phyloP scores from a whole-genome alignment of 148 eudicot genomes.

The Chenopodium berlandieri region DNA sequence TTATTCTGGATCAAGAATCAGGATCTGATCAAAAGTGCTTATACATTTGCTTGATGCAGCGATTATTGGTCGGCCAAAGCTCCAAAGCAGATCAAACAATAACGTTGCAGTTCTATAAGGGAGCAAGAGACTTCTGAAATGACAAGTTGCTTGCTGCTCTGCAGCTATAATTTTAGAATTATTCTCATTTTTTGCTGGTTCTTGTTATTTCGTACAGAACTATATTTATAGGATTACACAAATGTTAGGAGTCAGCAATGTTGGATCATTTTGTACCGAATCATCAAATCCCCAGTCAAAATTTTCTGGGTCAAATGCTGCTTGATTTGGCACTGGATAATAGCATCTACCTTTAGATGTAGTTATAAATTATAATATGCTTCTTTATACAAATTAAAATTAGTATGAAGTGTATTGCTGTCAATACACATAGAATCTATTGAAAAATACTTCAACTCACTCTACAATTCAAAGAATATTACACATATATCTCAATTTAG shows the following conservation, averaged over 20 bases:
- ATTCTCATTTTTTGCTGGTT: background rate
- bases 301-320: background rate
- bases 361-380: too few species aligned
- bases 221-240: background rate
- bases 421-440: background rate
- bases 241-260: slow-evolving; percentile 4
- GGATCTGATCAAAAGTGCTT: background rate
- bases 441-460: background rate
- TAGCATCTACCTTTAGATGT: background rate
- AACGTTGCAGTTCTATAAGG: slow-evolving; percentile 11
- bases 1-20: background rate
- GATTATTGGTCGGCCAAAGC: background rate
- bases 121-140: slow-evolving; percentile 16
- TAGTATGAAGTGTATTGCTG: background rate
- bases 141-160: slow-evolving; percentile 9
- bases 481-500: too few species aligned
- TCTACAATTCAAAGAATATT: background rate
- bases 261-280: background rate
- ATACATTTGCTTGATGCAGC: slow-evolving; percentile 20
- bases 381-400: too few species aligned
- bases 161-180: slow-evolving; percentile 6
- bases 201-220: slow-evolving; percentile 6
- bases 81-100: slow-evolving; percentile 18
- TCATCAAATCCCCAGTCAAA: background rate
- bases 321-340: background rate